Evolutionary conservation across 176 grass and related monocot genomes (phyloP), one percentile per base, ranked within the genome.

Genomic region (Alloteropsis semialata): DNA sequence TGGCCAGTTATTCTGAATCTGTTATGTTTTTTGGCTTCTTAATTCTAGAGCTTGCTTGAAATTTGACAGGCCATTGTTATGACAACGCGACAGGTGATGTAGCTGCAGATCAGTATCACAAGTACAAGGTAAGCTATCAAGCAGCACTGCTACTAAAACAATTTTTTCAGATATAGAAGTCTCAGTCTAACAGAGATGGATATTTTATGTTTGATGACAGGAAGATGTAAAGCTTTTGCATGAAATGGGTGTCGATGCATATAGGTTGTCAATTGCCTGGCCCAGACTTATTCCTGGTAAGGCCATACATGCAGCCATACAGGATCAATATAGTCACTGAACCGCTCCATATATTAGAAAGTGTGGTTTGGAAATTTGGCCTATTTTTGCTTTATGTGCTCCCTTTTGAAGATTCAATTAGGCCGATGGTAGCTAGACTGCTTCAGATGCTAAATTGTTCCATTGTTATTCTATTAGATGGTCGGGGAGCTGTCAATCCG

Each of bases 201-300:
- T 45, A 44, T 12, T 64, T 29, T 53, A 7, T 8, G 0, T n/a
- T 29, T 43, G 44, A 41, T 80, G 46, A 77, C 74, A 98, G 96
- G 93, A 95, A 83, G 96, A 98, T 88, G 92, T 95, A 42, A 95
- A 95, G 73, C 78, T 98, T 81, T 81, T 98, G 89, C 83, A 93
- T 56, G 92, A 95, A 8, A 71, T 94, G 60, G 82, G 91, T 39
- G 78, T 98, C n/a, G 92, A 98, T 46, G 96, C 96, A 0, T 98
- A 98, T 59, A 87, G 96, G 72, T 79, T 98, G 44, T 98, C 96
- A 6, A 95, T 98, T 65, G 81, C 96, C 15, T 98, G 96, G 96
- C 72, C 91, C 79, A 67, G 93, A 46, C 76, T 98, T 84, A 93
- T 98, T 78, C 96, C 96, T 32, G 89, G 96, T 98, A 82, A 57